Conservation (phyloP, 768 basidiomycete genomes). For the Suillus tomentosus region DNA sequence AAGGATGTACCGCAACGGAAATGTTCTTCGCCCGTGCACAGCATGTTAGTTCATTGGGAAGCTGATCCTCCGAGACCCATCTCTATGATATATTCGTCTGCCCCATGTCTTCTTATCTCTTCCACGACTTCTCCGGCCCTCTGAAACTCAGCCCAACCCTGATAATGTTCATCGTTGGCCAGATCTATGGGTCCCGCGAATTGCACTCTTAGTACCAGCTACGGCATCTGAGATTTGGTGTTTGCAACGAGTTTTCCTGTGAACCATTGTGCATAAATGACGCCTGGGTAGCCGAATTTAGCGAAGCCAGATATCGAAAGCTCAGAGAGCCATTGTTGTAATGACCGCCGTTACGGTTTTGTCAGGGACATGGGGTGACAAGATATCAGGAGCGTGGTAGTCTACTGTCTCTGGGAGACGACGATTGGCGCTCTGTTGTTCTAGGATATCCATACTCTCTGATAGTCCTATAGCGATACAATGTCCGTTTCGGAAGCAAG, state of each 20-base stretch:
- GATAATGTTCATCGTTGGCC: background rate
- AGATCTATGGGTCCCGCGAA: conserved; percentile 53
- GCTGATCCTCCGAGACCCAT: conserved; percentile 59
- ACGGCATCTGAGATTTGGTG: conserved; percentile 70
- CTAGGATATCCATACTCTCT: background rate
- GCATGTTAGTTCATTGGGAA: background rate
- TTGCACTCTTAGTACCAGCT: conserved; percentile 67
- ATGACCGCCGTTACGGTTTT: conserved; percentile 50
- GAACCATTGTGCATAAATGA: conserved; percentile 67
- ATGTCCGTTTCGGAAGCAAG: conserved; percentile 48
- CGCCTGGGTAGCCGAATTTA: conserved; percentile 74
- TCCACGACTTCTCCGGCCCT: conserved; percentile 71
- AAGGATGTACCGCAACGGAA: background rate
- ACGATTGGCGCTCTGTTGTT: background rate
- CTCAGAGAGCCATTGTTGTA: conserved; percentile 56
- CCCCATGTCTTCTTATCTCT: conserved; percentile 60
- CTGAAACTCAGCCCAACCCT: conserved; percentile 61
- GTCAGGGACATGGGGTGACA: conserved; percentile 68
- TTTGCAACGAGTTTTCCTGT: conserved; percentile 53
- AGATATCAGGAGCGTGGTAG: conserved; percentile 70
- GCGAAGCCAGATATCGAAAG: conserved; percentile 64
- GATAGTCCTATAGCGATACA: conserved; percentile 2
- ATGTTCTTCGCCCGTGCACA: background rate
- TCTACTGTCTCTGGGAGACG: conserved; percentile 2
- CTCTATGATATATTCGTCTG: conserved; percentile 56